Evolutionary conservation across 306 rosid genomes (phyloP).

Genomic region (Cicer chorassanicum): DNA sequence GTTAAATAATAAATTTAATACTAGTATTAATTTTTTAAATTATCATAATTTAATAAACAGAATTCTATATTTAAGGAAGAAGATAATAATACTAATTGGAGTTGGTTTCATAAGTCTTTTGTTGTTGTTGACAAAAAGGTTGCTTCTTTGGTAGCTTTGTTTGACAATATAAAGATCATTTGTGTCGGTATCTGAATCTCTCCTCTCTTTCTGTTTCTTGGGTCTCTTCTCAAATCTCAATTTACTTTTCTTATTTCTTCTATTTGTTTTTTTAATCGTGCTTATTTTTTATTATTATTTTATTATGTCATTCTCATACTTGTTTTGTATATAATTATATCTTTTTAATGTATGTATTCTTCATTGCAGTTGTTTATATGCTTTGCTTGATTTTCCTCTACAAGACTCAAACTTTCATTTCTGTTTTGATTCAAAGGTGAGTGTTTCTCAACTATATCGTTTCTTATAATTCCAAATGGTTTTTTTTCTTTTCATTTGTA

Average conservation of each 20-base stretch:
- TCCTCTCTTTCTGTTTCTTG: not conserved
- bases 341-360: not conserved
- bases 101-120: not conserved
- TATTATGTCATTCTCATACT: not conserved
- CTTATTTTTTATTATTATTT: not conserved
- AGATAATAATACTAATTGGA: too few relatives aligned
- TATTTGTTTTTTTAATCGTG: not conserved
- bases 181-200: not conserved
- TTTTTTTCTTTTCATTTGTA: not conserved
- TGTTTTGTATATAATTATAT: not conserved
- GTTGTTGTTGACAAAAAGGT: not conserved
- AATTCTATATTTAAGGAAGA: too few relatives aligned
- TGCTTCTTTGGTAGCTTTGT: too few relatives aligned
- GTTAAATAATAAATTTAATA: too few relatives aligned
- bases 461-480: not conserved
- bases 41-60: too few relatives aligned
- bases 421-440: conserved; percentile 35
- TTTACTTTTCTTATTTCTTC: not conserved
- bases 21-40: too few relatives aligned
- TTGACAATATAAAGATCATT: too few relatives aligned
- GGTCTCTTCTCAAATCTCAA: conserved; percentile 27
- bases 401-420: not conserved
- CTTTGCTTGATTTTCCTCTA: not conserved
- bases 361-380: conserved; percentile 18
- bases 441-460: not conserved